Conservation (phyloP, 2,329 filamentous ascomycete species). For the Paecilomyces fulvus region DNA sequence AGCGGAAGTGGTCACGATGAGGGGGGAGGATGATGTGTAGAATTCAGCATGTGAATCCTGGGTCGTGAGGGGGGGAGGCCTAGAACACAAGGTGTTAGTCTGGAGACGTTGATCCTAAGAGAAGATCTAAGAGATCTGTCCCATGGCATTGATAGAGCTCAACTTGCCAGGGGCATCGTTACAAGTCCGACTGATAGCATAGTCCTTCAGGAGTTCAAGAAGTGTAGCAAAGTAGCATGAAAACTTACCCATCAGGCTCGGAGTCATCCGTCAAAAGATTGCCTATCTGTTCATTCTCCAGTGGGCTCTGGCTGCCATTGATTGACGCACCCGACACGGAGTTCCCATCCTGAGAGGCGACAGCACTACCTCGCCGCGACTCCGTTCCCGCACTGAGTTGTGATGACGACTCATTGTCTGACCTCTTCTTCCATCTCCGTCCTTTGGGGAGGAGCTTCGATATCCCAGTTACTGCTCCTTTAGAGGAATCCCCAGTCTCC, state of each 20-base stretch:
- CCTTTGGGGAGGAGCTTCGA: slow-evolving; percentile 43
- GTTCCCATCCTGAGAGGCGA: slow-evolving; percentile 15
- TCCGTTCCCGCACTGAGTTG: slow-evolving; percentile 1
- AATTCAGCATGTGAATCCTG: slow-evolving; percentile 60
- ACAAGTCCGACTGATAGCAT: neutral
- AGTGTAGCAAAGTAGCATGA: neutral
- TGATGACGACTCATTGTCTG: slow-evolving; percentile 10
- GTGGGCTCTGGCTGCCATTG: slow-evolving; percentile 13
- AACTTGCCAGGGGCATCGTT: neutral
- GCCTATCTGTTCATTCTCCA: slow-evolving; percentile 13
- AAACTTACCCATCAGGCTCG: slow-evolving; percentile 33
- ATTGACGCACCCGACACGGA: slow-evolving; percentile 14
- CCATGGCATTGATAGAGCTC: neutral
- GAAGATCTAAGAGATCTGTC: no score
- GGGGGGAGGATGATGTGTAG: slow-evolving; percentile 59
- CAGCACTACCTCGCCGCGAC: neutral
- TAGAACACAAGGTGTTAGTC: slow-evolving; percentile 8
- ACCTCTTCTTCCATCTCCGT: slow-evolving; percentile 36
- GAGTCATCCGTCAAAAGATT: slow-evolving; percentile 28
- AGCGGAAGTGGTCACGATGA: slow-evolving; percentile 49
- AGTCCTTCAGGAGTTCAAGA: no score
- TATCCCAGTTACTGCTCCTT: slow-evolving; percentile 38
- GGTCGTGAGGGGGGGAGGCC: slow-evolving; percentile 42
- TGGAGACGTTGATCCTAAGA: slow-evolving; percentile 9
- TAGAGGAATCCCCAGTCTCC: slow-evolving; percentile 26